Evolutionary conservation across 257 asterid species (phyloP).

Genomic region (Fraxinus quadrangulata): DNA sequence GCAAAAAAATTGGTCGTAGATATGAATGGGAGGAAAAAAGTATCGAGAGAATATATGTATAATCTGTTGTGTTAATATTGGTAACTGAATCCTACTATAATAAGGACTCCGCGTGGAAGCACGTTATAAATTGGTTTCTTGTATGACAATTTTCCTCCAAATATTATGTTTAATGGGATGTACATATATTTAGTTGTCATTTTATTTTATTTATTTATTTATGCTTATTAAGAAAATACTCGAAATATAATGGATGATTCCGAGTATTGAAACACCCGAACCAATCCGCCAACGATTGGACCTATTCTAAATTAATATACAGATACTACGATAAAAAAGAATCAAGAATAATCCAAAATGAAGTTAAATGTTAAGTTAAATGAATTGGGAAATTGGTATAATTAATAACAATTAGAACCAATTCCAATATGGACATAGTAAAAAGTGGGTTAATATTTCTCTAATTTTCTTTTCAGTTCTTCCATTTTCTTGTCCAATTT

Average conservation of each 20-base stretch:
- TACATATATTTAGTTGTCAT: too few relatives aligned
- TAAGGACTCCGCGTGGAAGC: neutral
- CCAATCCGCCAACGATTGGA: too few relatives aligned
- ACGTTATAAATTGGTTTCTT: too few relatives aligned
- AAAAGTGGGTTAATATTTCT: too few relatives aligned
- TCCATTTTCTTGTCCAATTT: neutral
- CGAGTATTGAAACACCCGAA: too few relatives aligned
- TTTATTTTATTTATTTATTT: too few relatives aligned
- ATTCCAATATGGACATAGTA: neutral
- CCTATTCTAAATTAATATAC: neutral
- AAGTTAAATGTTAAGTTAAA: neutral
- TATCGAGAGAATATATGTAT: neutral
- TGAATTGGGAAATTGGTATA: too few relatives aligned
- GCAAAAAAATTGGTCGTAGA: neutral
- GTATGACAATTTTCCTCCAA: too few relatives aligned
- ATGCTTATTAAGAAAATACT: too few relatives aligned
- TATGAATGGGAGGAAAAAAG: neutral
- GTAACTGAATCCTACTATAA: neutral
- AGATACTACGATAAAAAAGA: neutral
- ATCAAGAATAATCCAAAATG: neutral
- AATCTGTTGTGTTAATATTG: neutral
- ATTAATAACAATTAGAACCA: too few relatives aligned
- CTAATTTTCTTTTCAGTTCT: neutral
- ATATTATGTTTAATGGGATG: too few relatives aligned
- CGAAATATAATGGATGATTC: too few relatives aligned